Evolutionary conservation across 2,329 filamentous ascomycete species (phyloP).

Genomic region (Claviceps cyperi): DNA sequence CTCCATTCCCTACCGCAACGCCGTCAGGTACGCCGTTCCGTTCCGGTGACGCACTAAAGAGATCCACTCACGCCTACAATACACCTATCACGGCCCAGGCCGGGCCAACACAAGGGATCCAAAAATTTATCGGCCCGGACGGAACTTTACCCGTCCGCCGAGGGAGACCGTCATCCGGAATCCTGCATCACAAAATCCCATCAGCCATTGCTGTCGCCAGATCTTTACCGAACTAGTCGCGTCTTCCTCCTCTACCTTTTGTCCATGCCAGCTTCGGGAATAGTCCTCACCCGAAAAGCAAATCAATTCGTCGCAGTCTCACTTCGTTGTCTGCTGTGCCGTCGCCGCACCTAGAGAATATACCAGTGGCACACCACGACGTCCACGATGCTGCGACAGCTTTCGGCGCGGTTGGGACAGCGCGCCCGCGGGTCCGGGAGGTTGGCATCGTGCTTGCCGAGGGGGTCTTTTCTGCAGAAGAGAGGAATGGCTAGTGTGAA

Average conservation of each 20-base stretch:
- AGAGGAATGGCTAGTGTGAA: constrained; percentile 17
- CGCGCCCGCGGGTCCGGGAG: constrained; percentile 13
- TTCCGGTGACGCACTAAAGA: neutral
- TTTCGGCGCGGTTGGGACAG: constrained; percentile 18
- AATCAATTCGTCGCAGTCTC: neutral
- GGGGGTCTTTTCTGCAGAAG: constrained; percentile 7
- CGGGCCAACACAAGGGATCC: neutral
- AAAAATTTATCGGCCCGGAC: neutral
- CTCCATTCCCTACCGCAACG: too few species aligned
- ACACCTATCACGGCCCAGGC: neutral
- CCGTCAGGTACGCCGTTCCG: neutral
- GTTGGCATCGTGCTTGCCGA: constrained; percentile 11
- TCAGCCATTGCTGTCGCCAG: too few species aligned
- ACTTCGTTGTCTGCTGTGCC: neutral
- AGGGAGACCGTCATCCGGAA: too few species aligned
- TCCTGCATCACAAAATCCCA: too few species aligned
- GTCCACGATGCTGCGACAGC: constrained; percentile 21
- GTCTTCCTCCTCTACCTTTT: neutral
- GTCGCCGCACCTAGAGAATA: neutral
- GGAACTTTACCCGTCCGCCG: neutral
- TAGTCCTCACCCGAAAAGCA: neutral
- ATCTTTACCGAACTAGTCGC: neutral
- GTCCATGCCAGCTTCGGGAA: neutral
- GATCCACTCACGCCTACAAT: neutral
- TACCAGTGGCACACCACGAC: neutral